Evolutionary conservation across 129 eudicot genomes (phyloP).

Genomic region (Arctium lappa): DNA sequence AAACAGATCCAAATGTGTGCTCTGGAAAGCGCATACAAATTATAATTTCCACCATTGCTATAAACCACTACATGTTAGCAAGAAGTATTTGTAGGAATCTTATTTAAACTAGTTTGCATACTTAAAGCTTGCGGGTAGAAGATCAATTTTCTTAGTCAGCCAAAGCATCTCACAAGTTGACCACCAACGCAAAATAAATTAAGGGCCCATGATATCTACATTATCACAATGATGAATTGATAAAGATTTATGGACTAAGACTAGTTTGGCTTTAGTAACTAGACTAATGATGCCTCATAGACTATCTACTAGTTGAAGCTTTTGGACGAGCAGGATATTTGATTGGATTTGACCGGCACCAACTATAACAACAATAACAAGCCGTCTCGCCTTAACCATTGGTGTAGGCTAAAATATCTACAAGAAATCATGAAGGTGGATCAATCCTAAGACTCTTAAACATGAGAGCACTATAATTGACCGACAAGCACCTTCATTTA

Average conservation of each 20-base stretch:
- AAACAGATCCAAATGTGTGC: neutral
- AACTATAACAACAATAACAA: neutral
- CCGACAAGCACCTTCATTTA: neutral
- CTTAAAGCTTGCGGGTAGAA: neutral
- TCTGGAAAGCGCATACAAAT: slow-evolving; percentile 1
- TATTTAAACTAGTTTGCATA: neutral
- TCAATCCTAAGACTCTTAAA: neutral
- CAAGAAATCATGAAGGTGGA: neutral
- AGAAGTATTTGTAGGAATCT: neutral
- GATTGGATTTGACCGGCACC: neutral
- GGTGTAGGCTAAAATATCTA: neutral
- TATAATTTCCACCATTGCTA: neutral
- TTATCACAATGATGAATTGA: neutral
- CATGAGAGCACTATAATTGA: neutral
- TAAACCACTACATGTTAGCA: neutral
- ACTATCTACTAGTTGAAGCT: neutral
- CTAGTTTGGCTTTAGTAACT: neutral
- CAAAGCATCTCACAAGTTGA: slow-evolving; percentile 10
- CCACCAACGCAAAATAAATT: neutral
- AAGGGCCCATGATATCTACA: neutral
- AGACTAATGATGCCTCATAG: neutral
- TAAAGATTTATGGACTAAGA: neutral
- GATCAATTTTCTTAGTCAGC: neutral
- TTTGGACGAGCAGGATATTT: neutral
- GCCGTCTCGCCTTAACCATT: neutral